Conservation (phyloP, 495 filamentous ascomycete species). For the Choiromyces venosus region DNA sequence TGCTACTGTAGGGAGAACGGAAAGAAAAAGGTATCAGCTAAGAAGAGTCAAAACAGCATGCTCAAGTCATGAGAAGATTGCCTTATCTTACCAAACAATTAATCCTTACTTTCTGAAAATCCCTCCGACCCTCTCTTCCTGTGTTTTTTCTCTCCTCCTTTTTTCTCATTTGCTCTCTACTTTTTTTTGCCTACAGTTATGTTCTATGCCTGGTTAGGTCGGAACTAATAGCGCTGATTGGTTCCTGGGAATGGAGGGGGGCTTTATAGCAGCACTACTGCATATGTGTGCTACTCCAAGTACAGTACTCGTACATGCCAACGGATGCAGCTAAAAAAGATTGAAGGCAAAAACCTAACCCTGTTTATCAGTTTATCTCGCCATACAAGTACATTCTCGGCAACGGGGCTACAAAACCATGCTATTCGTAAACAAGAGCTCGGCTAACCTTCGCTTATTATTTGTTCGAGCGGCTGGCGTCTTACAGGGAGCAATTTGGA, state of each 20-base stretch:
- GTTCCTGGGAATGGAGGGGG: not conserved
- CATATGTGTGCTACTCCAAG: not conserved
- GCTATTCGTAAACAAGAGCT: not conserved
- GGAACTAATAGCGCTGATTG: not conserved
- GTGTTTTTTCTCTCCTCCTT: not conserved
- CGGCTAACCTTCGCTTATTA: constrained; percentile 2
- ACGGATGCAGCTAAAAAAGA: not conserved
- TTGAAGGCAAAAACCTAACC: not conserved
- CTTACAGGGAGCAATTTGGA: not conserved
- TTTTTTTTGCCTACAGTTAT: not conserved
- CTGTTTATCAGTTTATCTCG: not conserved
- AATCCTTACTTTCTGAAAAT: not conserved
- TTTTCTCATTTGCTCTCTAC: not conserved
- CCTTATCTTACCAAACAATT: not conserved
- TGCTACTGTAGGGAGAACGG: not conserved
- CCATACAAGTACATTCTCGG: not conserved
- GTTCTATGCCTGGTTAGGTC: not conserved
- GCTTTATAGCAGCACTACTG: not conserved
- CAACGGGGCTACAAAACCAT: not conserved
- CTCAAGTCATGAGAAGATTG: not conserved
- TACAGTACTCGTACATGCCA: not conserved
- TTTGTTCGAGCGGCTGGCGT: not conserved
- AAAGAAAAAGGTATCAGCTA: not conserved
- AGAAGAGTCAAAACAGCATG: not conserved
- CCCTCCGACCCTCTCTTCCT: not conserved